Conservation (phyloP, 2,329 filamentous ascomycete species). For the Sclerotinia nivalis region DNA sequence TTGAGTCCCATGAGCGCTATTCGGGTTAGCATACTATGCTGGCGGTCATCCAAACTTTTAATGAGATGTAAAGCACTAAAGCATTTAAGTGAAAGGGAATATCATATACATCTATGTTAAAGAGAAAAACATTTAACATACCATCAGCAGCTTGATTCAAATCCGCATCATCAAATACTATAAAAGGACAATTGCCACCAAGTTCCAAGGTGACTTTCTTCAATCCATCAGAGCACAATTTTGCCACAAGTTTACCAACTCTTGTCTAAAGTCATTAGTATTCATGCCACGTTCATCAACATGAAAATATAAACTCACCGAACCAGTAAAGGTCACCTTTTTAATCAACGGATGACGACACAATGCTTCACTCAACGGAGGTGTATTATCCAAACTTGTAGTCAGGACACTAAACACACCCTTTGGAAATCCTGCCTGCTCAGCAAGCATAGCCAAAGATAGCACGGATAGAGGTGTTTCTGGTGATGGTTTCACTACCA, state of each 20-base stretch:
- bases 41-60: too few species aligned
- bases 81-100: too few species aligned
- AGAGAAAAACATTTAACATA: conserved; percentile 32
- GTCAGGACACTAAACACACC: conserved; percentile 64
- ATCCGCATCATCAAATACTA: conserved; percentile 65
- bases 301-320: conserved; percentile 33
- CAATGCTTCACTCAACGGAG: conserved; percentile 53
- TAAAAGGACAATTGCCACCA: conserved; percentile 64
- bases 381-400: conserved; percentile 57
- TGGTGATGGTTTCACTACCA: conserved; percentile 72
- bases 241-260: conserved; percentile 62
- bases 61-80: too few species aligned
- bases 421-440: conserved; percentile 56
- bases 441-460: conserved; percentile 54
- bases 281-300: conserved; percentile 1
- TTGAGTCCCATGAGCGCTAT: conserved; percentile 50
- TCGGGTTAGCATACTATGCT: neutral
- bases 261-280: conserved; percentile 45
- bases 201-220: conserved; percentile 67
- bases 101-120: too few species aligned
- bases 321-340: conserved; percentile 63
- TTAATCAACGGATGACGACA: conserved; percentile 60
- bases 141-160: conserved; percentile 56
- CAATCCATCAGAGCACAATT: conserved; percentile 58
- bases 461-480: conserved; percentile 63